Evolutionary conservation across 208 protist species (phyloP).

Genomic region (Leptomonas seymouri): DNA sequence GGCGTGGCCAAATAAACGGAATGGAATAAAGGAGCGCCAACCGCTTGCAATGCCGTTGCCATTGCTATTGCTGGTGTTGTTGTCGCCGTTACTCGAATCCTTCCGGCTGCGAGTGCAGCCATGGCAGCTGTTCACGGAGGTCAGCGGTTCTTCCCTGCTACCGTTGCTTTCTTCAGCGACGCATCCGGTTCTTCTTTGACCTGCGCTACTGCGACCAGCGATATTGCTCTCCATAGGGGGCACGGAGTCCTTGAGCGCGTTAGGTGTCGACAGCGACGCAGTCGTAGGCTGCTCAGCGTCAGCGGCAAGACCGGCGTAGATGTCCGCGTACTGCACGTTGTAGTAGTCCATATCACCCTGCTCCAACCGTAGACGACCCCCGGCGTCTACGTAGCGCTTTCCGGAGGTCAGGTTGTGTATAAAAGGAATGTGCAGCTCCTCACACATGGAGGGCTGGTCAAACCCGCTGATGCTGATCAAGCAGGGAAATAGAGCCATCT

Average conservation of each 20-base stretch:
- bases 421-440: slow-evolving; percentile 38
- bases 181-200: neutral
- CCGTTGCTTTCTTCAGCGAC: neutral
- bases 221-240: neutral
- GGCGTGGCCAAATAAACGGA: slow-evolving; percentile 4
- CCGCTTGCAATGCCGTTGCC: neutral
- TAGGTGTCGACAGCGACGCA: neutral
- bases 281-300: neutral
- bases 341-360: slow-evolving; percentile 26
- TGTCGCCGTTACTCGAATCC: neutral
- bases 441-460: slow-evolving; percentile 48
- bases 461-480: slow-evolving; percentile 65
- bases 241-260: neutral
- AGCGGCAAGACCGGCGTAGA: slow-evolving; percentile 5
- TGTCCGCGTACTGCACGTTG: slow-evolving; percentile 23
- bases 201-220: neutral
- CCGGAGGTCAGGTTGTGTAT: slow-evolving; percentile 24
- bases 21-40: slow-evolving; percentile 18
- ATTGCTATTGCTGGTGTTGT: neutral
- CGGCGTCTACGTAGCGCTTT: slow-evolving; percentile 18
- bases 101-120: neutral
- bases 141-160: no score
- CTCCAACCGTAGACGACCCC: slow-evolving; percentile 20
- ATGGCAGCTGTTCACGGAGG: neutral
- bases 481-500: slow-evolving; percentile 55